Base-by-base conservation (phyloP, 768 basidiomycete genomes). In the Sistotremastrum niveocremeum region DNA sequence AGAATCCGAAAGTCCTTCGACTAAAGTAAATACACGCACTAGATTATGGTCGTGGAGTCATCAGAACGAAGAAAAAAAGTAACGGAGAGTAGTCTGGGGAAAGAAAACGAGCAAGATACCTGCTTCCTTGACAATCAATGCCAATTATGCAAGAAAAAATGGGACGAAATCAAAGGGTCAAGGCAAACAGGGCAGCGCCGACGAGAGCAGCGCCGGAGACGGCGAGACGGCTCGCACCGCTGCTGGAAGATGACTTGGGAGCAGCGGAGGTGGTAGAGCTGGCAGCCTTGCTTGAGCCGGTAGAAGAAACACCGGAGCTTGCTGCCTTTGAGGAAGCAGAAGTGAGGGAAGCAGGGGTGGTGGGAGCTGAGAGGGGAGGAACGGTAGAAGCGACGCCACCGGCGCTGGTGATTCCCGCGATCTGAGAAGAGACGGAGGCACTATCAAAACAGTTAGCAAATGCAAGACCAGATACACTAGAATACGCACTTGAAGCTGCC, bases 331-430 rank as follows among this genome's bases (percentile, higher is more conserved):
- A 50, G 8, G 61, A 42, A 8, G 59, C 12, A 3, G 63, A 11
- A 32, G 62, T 11, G 10, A 62, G 4, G 3, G 60, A 34, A 0
- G 64, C 10, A 11, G 61, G 38, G 5, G 60, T 51, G 20, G 64
- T 42, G 7, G 71, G 52, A 1, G 61, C 65, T n/a, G 69, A 70
- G 6, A 75, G 66, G 37, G 77, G 72, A 42, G 29, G 11, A 10
- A 10, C 10, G 10, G 41, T 42, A n/a, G 10, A 10, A 39, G 50
- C 20, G 20, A 20, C 20, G 20, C 20, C 20, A 37, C 42, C 47
- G 1, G 79, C 76, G 3, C 74, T 72, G 1, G 74, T 66, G 52
- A 77, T 70, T 30, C 78, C 81, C 38, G 66, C 64, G 53, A 89
- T 80, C 57, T 83, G 68, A 4, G 70, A 62, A 45, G 73, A 66